Evolutionary conservation across 139 green algal genomes (phyloP).

Genomic region (Mychonastes homosphaera): DNA sequence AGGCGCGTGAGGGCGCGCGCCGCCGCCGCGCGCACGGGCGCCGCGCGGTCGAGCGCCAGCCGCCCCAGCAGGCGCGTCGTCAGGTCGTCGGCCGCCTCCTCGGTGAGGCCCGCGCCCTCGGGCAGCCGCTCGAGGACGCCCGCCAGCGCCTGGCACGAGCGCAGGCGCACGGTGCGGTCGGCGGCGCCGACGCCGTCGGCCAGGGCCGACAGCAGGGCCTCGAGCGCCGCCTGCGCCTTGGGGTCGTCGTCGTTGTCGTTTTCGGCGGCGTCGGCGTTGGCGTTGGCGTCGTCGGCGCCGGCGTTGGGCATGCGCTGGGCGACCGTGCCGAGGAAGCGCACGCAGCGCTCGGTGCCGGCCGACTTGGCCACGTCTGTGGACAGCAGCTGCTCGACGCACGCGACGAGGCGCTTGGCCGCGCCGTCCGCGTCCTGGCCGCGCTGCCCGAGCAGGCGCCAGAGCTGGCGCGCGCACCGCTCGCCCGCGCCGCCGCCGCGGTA

Average conservation of each 20-base stretch:
- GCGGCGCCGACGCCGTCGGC: neutral
- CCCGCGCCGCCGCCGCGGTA: neutral
- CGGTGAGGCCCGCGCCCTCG: too few relatives aligned
- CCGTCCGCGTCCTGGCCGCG: neutral
- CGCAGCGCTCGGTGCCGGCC: neutral
- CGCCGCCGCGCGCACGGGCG: too few relatives aligned
- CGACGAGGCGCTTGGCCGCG: neutral
- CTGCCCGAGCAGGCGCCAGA: neutral
- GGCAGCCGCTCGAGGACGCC: too few relatives aligned
- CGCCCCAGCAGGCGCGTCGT: too few relatives aligned
- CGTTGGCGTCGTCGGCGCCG: constrained; percentile 3
- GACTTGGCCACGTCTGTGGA: constrained; percentile 2
- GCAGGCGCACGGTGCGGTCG: constrained; percentile 5
- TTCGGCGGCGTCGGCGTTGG: neutral
- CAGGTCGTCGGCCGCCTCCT: too few relatives aligned
- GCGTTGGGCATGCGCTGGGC: constrained; percentile 9
- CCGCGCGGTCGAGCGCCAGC: too few relatives aligned
- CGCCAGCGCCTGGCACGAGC: neutral
- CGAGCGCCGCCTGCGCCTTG: constrained; percentile 1
- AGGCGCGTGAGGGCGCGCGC: too few relatives aligned
- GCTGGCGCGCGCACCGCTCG: neutral
- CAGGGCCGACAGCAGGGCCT: constrained; percentile 12
- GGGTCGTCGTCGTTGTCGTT: neutral
- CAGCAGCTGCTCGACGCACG: neutral
- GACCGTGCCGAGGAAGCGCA: constrained; percentile 4